A percentile compares a stretch with the other conserved stretches of the same genome.
Evolutionary conservation across 2,329 filamentous ascomycete genomes (phyloP).

Genomic region (Fusarium albidum): DNA sequence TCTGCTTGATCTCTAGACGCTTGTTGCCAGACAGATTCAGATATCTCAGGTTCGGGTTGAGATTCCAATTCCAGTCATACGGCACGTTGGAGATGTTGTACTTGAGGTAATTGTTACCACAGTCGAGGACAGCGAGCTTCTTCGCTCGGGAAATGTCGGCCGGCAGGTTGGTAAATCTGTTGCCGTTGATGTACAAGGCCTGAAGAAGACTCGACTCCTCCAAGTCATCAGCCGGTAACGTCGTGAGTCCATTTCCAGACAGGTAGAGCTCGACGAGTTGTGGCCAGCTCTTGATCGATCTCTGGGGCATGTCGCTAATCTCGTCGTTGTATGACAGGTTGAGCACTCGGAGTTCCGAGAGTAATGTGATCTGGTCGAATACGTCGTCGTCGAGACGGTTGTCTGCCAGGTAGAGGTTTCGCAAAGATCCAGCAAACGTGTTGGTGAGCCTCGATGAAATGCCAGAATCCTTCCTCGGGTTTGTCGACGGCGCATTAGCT

Average conservation of each 20-base stretch:
- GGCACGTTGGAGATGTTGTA: conserved; percentile 99
- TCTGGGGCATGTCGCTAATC: conserved; percentile 88
- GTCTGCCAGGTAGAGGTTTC: conserved; percentile 88
- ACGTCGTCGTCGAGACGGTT: conserved; percentile 95
- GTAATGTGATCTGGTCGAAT: conserved; percentile 86
- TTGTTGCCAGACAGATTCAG: conserved; percentile 98
- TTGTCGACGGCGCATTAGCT: conserved; percentile 59
- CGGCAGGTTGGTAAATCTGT: conserved; percentile 96
- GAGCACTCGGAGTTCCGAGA: conserved; percentile 84
- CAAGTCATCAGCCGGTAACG: conserved; percentile 89
- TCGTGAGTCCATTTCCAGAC: conserved; percentile 93
- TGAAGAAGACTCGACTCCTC: conserved; percentile 89
- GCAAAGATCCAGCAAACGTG: conserved; percentile 88
- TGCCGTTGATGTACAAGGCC: conserved; percentile 93
- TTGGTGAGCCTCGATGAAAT: conserved; percentile 80
- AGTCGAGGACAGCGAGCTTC: conserved; percentile 90
- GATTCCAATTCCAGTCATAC: conserved; percentile 99
- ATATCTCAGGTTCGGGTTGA: conserved; percentile 93
- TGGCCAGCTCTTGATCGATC: conserved; percentile 88
- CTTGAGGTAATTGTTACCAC: conserved; percentile 93
- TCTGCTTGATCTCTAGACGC: conserved; percentile 86
- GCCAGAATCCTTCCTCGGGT: conserved; percentile 84
- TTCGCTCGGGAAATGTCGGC: conserved; percentile 95
- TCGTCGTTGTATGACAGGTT: conserved; percentile 93
- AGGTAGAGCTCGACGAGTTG: conserved; percentile 91